These are phyloP conservation scores for Didymella glomerata DNA, from an alignment of 2,329 filamentous ascomycete species.

Conservation along the genomic window DNA sequence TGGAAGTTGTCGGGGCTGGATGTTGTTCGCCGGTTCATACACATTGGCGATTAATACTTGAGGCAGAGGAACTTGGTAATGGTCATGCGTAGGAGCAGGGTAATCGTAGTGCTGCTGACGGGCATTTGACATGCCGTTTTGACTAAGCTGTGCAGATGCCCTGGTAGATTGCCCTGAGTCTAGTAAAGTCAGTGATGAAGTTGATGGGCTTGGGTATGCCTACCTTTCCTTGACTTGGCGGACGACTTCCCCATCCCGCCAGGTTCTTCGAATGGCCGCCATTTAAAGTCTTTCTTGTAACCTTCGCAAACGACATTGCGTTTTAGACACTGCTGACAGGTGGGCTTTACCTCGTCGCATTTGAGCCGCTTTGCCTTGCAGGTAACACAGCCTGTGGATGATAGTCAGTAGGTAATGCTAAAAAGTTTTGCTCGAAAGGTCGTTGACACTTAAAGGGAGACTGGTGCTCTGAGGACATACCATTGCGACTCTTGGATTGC, in stretches of 20 bases:
- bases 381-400: slow-evolving; percentile 69
- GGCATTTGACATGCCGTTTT: slow-evolving; percentile 1
- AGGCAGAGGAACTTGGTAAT: slow-evolving; percentile 25
- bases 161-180: slow-evolving; percentile 21
- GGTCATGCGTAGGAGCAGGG: slow-evolving; percentile 17
- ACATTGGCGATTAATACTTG: slow-evolving; percentile 21
- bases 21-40: slow-evolving; percentile 20
- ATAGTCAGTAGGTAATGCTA: slow-evolving; percentile 14
- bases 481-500: slow-evolving; percentile 78
- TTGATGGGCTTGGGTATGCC: slow-evolving; percentile 6
- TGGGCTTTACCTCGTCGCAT: slow-evolving; percentile 76
- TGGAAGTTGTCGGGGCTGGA: slow-evolving; percentile 26
- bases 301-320: slow-evolving; percentile 73
- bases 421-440: too few relatives aligned
- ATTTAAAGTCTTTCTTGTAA: slow-evolving; percentile 80
- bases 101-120: slow-evolving; percentile 22
- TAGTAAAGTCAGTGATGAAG: slow-evolving; percentile 23
- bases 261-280: slow-evolving; percentile 73
- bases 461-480: slow-evolving; percentile 56
- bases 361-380: slow-evolving; percentile 78
- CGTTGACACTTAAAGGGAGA: background rate
- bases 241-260: slow-evolving; percentile 59
- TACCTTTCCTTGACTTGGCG: slow-evolving; percentile 59
- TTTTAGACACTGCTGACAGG: slow-evolving; percentile 71
- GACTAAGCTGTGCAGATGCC: slow-evolving; percentile 14